Base-by-base conservation (phyloP, 176 grass and related monocot species). In the Musa acuminata region DNA sequence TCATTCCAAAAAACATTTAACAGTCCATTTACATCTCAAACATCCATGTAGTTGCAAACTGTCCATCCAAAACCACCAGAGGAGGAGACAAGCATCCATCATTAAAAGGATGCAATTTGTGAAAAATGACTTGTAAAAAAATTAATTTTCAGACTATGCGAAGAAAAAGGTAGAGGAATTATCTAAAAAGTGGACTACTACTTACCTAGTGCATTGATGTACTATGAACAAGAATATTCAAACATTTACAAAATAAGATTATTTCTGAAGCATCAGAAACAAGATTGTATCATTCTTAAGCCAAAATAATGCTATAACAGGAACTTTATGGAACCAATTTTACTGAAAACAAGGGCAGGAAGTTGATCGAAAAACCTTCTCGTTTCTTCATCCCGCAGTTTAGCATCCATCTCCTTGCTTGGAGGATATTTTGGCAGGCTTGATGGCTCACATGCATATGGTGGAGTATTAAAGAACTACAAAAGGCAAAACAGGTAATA, bases 331-430 rank as follows among this genome's bases (percentile, higher is more conserved):
- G 4, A 50, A 70, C 17, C 43, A 50, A 19, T 50, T 43, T 43
- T 43, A 43, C 35, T 43, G 35, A 43, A 43, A 43, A 43, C 35
- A 43, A 43, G 4, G 35, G 35, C 4, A 55, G 29, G 12, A 74
- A 29, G 0, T 19, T 74, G 23, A 29, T 57, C 1, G 19, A 55
- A 27, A 71, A 25, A 74, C 72, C 52, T 74, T 16, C 53, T 55
- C 55, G 72, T 24, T 74, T 74, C 72, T 57, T 74, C 72, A 43
- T 74, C 72, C 53, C 72, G 50, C 7, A 74, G 53, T 74, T 74
- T 74, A 26, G 72, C 72, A 74, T 74, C 72, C 72, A 74, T 74
- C 72, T 74, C 72, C 72, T 74, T 74, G 72, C 72, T 74, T 55
- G 72, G 72, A 26, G 72, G 72, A 74, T 74, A 74, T 35, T 74